A percentile compares a stretch with the other conserved stretches of the same genome.
These are phyloP conservation scores for Malassezia caprae DNA, from an alignment of 1,284 basidiomycete species.

Conservation along the genomic window DNA sequence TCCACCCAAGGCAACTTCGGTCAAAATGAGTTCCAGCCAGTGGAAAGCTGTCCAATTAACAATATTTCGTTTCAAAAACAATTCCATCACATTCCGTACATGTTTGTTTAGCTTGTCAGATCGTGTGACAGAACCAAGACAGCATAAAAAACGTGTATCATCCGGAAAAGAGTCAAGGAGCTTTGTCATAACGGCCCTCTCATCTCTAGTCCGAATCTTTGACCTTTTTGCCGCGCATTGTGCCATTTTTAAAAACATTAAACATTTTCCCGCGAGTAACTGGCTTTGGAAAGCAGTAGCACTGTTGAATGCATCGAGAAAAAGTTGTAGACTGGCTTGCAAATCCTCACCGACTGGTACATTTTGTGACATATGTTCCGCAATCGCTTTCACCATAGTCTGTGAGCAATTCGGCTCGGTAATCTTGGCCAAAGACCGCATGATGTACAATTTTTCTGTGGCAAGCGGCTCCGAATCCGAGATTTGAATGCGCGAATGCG, in stretches of 20 bases:
- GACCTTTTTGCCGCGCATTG: neutral
- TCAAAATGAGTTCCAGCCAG: neutral
- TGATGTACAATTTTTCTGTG: slow-evolving; percentile 8
- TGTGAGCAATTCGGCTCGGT: neutral
- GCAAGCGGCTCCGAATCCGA: neutral
- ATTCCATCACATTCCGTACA: neutral
- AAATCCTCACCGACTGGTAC: slow-evolving; percentile 1
- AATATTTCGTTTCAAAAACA: neutral
- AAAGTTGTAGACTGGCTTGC: neutral
- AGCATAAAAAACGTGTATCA: neutral
- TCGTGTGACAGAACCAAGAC: neutral
- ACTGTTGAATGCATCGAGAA: neutral
- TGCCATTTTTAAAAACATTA: neutral
- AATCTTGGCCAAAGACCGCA: neutral
- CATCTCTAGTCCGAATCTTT: neutral
- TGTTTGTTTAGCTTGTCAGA: neutral
- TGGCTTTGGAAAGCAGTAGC: neutral
- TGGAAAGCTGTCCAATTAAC: neutral
- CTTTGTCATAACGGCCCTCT: neutral
- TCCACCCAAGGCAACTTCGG: neutral
- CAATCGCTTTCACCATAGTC: neutral
- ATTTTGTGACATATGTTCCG: slow-evolving; percentile 1
- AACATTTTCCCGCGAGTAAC: neutral
- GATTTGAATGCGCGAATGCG: neutral
- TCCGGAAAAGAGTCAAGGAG: neutral